These are phyloP conservation scores for Calocybe indica DNA, from an alignment of 768 basidiomycete genomes.

Conservation along the genomic window DNA sequence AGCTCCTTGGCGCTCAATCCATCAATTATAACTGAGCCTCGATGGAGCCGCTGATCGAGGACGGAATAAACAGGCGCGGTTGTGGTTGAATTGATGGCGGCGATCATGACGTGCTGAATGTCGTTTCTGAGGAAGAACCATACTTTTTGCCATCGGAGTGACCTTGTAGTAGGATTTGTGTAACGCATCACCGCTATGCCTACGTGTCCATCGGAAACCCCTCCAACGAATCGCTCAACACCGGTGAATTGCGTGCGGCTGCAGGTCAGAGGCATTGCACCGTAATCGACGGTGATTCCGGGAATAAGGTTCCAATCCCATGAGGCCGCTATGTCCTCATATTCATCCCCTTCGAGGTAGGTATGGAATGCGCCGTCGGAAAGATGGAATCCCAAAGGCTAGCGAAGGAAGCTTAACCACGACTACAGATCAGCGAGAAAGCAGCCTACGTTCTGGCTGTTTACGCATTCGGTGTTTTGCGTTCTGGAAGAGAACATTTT, in stretches of 20 bases:
- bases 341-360: conserved; percentile 61
- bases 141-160: conserved; percentile 58
- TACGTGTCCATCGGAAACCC: conserved; percentile 48
- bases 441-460: conserved; percentile 47
- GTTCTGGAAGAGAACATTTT: conserved; percentile 61
- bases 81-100: conserved; percentile 39
- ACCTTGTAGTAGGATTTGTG: conserved; percentile 52
- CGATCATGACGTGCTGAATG: conserved; percentile 57
- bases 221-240: conserved; percentile 57
- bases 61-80: conserved; percentile 52
- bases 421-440: background rate
- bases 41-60: conserved; percentile 55
- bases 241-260: conserved; percentile 35
- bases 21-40: conserved; percentile 38
- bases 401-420: conserved; percentile 1
- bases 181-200: conserved; percentile 63
- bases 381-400: conserved; percentile 66
- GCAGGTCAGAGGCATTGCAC: conserved; percentile 47
- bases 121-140: conserved; percentile 71
- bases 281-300: conserved; percentile 64
- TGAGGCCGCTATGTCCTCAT: conserved; percentile 64
- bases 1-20: conserved; percentile 10
- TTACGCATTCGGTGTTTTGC: conserved; percentile 59
- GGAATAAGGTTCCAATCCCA: conserved; percentile 82
- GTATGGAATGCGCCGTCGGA: conserved; percentile 61